Percentiles rank a stretch among this genome's conserved stretches.
Evolutionary conservation across 148 eudicot genomes (phyloP).

Genomic region (Suaeda aralocaspica): DNA sequence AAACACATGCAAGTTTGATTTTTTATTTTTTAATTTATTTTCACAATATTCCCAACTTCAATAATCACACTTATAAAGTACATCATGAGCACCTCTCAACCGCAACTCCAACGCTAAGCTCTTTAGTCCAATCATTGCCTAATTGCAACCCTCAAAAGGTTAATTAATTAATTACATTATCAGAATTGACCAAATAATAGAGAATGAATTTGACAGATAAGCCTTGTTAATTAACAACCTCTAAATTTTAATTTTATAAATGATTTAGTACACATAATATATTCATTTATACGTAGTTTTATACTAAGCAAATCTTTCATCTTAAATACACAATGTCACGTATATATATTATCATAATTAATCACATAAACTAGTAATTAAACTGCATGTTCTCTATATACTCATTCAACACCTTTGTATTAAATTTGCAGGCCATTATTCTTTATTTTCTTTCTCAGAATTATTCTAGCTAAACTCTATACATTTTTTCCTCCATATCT

Average conservation of each 20-base stretch:
- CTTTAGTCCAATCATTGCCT: neutral
- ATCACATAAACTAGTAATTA: constrained; percentile 7
- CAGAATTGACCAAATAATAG: neutral
- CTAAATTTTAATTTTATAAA: neutral
- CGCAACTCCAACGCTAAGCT: neutral
- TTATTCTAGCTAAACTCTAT: neutral
- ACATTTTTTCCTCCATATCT: constrained; percentile 13
- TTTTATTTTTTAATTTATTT: too few species aligned
- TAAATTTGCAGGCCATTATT: constrained; percentile 6
- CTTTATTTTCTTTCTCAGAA: neutral
- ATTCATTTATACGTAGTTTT: neutral
- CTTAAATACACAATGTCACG: constrained; percentile 11
- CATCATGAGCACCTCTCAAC: constrained; percentile 8
- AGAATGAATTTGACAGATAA: constrained; percentile 18
- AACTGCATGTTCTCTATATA: constrained; percentile 22
- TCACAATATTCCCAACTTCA: neutral
- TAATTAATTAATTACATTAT: neutral
- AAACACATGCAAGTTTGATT: too few species aligned
- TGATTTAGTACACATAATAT: constrained; percentile 7
- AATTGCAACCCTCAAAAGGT: neutral
- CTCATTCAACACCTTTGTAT: constrained; percentile 31
- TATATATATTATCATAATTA: constrained; percentile 21
- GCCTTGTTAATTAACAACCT: neutral
- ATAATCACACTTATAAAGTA: neutral
- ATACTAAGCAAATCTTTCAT: constrained; percentile 7